Evolutionary conservation across 768 basidiomycete genomes (phyloP).

Genomic region (Boletus tylopilopsis): DNA sequence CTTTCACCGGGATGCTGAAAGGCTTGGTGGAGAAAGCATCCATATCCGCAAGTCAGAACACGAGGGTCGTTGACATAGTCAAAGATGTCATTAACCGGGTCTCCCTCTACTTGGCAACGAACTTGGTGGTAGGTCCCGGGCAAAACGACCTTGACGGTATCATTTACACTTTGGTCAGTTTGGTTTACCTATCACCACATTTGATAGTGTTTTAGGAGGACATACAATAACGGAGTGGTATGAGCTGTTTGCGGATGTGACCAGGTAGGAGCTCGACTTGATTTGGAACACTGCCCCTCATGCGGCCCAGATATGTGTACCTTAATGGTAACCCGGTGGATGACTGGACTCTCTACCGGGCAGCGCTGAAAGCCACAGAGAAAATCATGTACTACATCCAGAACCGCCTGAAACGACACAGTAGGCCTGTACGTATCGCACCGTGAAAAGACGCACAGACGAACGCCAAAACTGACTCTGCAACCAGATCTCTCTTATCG

Average conservation of each 20-base stretch:
- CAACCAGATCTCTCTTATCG: constrained; percentile 20
- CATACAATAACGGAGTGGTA: constrained; percentile 41
- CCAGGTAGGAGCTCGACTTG: constrained; percentile 21
- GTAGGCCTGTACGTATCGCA: constrained; percentile 16
- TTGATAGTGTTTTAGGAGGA: constrained; percentile 36
- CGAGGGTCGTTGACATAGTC: constrained; percentile 53
- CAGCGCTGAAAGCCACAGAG: constrained; percentile 25
- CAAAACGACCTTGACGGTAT: background rate
- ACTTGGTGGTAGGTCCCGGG: constrained; percentile 45
- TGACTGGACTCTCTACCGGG: constrained; percentile 32
- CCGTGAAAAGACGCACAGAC: background rate
- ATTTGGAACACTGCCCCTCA: background rate
- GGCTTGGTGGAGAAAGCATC: constrained; percentile 14
- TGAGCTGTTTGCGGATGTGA: constrained; percentile 47
- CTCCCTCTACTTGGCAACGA: constrained; percentile 59
- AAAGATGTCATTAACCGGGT: constrained; percentile 62
- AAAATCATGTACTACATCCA: constrained; percentile 24
- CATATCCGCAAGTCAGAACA: background rate
- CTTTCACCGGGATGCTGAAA: constrained; percentile 10
- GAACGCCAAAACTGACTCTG: background rate
- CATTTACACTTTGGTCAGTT: constrained; percentile 1
- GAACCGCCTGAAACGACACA: constrained; percentile 19
- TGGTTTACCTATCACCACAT: constrained; percentile 35
- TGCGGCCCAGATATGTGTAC: constrained; percentile 33
- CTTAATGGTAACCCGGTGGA: constrained; percentile 27